Conservation (phyloP, 148 eudicot species). For the Euryodendron excelsum region DNA sequence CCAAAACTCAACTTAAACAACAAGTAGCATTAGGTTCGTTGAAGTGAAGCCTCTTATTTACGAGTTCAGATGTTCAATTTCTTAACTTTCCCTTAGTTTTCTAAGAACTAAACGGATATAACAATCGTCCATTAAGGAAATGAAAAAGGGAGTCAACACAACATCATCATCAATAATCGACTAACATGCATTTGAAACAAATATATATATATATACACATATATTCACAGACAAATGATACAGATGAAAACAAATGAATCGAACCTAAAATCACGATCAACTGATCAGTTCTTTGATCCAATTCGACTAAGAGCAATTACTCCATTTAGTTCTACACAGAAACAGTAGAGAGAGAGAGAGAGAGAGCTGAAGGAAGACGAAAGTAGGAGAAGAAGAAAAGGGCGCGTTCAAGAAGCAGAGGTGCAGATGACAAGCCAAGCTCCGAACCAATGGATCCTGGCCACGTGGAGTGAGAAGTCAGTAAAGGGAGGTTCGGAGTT, state of each 20-base stretch:
- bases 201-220: not conserved
- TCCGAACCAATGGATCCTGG: conserved; percentile 7
- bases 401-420: no score
- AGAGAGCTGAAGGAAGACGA: conserved; percentile 6
- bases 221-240: not conserved
- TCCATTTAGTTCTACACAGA: not conserved
- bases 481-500: not conserved
- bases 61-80: not conserved
- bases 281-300: not conserved
- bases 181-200: not conserved
- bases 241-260: not conserved
- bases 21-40: not conserved
- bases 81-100: not conserved
- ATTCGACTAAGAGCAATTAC: not conserved
- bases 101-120: not conserved
- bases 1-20: not conserved
- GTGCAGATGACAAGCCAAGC: conserved; percentile 6
- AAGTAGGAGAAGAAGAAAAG: not conserved
- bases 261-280: conserved; percentile 7
- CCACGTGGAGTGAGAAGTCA: conserved; percentile 14
- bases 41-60: not conserved
- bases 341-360: not conserved
- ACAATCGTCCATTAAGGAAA: not conserved
- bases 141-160: not conserved
- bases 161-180: not conserved